These are phyloP conservation scores for Cyathus striatus DNA, from an alignment of 768 basidiomycete genomes.

Conservation along the genomic window DNA sequence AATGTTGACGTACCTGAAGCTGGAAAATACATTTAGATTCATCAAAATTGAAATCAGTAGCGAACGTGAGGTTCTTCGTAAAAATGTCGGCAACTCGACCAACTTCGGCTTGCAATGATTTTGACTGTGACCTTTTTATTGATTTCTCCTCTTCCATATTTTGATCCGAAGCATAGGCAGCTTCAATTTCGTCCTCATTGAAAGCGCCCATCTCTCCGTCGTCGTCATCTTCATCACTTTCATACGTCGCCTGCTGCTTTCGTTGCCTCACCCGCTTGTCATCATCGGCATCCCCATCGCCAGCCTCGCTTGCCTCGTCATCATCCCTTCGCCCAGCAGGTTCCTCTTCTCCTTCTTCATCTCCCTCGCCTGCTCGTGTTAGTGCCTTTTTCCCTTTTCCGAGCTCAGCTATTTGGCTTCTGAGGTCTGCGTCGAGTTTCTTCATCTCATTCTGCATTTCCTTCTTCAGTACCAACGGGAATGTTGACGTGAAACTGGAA, in stretches of 20 bases:
- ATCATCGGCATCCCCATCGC: slow-evolving; percentile 79
- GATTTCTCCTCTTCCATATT: slow-evolving; percentile 29
- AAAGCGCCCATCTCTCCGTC: slow-evolving; percentile 36
- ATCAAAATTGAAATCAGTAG: slow-evolving; percentile 71
- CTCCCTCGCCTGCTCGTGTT: slow-evolving; percentile 45
- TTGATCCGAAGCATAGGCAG: slow-evolving; percentile 49
- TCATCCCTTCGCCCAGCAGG: slow-evolving; percentile 32
- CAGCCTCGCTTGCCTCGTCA: slow-evolving; percentile 71
- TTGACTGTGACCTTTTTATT: slow-evolving; percentile 18
- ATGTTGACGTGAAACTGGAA: slow-evolving; percentile 62
- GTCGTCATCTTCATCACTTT: slow-evolving; percentile 59
- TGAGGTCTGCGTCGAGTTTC: slow-evolving; percentile 74
- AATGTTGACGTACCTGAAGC: slow-evolving; percentile 61
- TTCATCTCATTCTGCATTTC: slow-evolving; percentile 87
- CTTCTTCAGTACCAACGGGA: slow-evolving; percentile 77
- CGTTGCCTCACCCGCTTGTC: slow-evolving; percentile 68
- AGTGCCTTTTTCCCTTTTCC: slow-evolving; percentile 70
- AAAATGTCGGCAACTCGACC: slow-evolving; percentile 46
- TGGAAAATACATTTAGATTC: slow-evolving; percentile 67
- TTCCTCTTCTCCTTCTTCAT: slow-evolving; percentile 48
- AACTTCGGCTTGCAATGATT: slow-evolving; percentile 35
- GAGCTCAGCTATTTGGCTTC: slow-evolving; percentile 71
- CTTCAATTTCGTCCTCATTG: slow-evolving; percentile 59
- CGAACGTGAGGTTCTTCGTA: slow-evolving; percentile 52
- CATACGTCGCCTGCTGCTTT: slow-evolving; percentile 74